Evolutionary conservation across 352 stramenopile genomes (phyloP).

Genomic region (Aphanomyces invadans): DNA sequence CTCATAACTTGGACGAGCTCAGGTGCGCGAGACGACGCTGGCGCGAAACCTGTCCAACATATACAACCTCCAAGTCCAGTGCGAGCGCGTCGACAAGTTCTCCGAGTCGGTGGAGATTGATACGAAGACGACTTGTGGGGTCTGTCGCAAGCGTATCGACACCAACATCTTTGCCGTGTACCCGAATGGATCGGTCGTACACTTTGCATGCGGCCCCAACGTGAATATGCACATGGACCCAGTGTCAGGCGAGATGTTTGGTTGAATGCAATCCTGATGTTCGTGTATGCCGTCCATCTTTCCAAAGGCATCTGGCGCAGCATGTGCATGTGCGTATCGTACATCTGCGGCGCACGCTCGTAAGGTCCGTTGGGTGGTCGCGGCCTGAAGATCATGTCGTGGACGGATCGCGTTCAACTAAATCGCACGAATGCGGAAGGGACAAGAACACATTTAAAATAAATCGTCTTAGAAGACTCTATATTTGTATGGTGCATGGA

Average conservation of each 20-base stretch:
- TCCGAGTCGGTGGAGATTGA: constrained; percentile 78
- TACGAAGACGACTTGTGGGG: constrained; percentile 60
- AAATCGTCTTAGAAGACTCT: background rate
- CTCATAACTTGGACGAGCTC: too few species aligned
- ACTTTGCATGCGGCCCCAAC: constrained; percentile 82
- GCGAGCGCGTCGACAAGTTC: constrained; percentile 69
- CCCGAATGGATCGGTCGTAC: constrained; percentile 74
- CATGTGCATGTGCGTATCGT: too few species aligned
- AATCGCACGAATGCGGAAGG: too few species aligned
- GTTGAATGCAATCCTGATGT: background rate
- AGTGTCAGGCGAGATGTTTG: constrained; percentile 71
- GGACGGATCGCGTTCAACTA: too few species aligned
- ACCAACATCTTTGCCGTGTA: constrained; percentile 86
- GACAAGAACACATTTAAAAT: too few species aligned
- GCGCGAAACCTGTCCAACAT: constrained; percentile 80
- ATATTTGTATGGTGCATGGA: background rate
- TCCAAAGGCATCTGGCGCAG: too few species aligned
- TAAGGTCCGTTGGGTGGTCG: too few species aligned
- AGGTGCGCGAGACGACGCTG: constrained; percentile 73
- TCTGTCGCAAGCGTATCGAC: constrained; percentile 82
- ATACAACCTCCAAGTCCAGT: constrained; percentile 86
- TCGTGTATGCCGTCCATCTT: too few species aligned
- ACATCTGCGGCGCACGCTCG: too few species aligned
- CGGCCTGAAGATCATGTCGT: too few species aligned
- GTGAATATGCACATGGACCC: constrained; percentile 72